Evolutionary conservation across 106 monocot genomes (phyloP), one percentile per base, ranked within the genome.

Genomic region (Dioscorea dumetorum): DNA sequence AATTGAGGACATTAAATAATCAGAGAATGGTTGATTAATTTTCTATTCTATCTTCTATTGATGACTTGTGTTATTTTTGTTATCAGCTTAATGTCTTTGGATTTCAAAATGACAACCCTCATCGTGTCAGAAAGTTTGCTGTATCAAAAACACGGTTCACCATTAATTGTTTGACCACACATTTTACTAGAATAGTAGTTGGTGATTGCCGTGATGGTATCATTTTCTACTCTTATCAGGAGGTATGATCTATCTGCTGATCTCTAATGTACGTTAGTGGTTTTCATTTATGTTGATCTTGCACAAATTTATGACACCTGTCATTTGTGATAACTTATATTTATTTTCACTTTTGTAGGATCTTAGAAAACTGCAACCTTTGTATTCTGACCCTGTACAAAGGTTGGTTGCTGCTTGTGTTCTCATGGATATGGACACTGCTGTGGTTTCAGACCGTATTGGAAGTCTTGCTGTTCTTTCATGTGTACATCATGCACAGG

Each of bases 121-220:
- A 76, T 33, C 68, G 90, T 22, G 8, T 89, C 49, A 84, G 73
- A 67, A 89, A 71, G 69, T 77, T 81, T 71, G 72, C 93, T 49
- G 56, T 83, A 33, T 61, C 69, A 49, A 93, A 82, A 64, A 87
- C 99, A 73, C 82, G 99, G 52, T 99, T 93, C 84, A 81, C 90
- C 22, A 85, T 99, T 52, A 99, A 93, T 49, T 83, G 82, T 64
- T 75, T 99, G 79, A 71, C 74, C 53, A 73, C 93, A 17, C 66
- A 74, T 83, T 79, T 60, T 23, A 74, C 78, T 24, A 85, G 87
- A 81, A 99, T 99, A 69, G 93, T 78, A 19, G 90, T 87, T 79
- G 93, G 99, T 72, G 99, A 99, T 83, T 99, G 99, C 78, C 93
- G 99, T 70, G 99, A 99, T 79, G 99, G 99, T 68, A 68, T 99